Base-by-base conservation (phyloP, 1,284 basidiomycete genomes). In the Tilletia caries region DNA sequence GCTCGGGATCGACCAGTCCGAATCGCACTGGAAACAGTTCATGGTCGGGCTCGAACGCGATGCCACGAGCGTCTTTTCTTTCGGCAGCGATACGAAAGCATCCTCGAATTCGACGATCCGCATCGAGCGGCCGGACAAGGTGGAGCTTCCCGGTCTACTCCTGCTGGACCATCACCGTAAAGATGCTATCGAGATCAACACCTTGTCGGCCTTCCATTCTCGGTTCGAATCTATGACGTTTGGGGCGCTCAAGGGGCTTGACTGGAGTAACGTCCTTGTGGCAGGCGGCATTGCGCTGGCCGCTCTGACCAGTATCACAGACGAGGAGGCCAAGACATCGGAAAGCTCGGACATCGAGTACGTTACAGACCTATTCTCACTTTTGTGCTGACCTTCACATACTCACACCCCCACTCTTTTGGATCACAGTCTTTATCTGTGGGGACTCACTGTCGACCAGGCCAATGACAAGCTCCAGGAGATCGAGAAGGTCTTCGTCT, bases 31-130 rank as follows among this genome's bases (percentile, higher is more conserved):
- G 67, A 29, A 62, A 25, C 32, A 48, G 18, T 68, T 46, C 43
- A 68, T 68, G 67, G 52, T 68, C 33, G 67, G 67, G 10, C 67
- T 68, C 29, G 58, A 54, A 25, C 41, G 52, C 12, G 58, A 62
- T 33, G 67, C 41, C 2, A 32, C 12, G 15, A 27, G 32, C 20
- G 29, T 68, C 20, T 68, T 68, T 44, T 23, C 29, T 25, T 25
- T 33, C 10, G 32, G 25, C 29, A 10, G 33, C 20, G 12, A 68
- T 8, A 37, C 23, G 13, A 23, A 60, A 48, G 37, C 27, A 50
- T 18, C 20, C n/a, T 54, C 52, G 12, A 29, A 41, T 27, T 25
- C 32, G 23, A 62, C 29, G 27, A 37, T 58, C 44, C 64, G 27
- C 58, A 41, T 68, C 54, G 10, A n/a, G n/a, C 67, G 67, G 41